Base-by-base conservation (phyloP, 2,329 filamentous ascomycete genomes). In the Clonostachys rhizophaga region DNA sequence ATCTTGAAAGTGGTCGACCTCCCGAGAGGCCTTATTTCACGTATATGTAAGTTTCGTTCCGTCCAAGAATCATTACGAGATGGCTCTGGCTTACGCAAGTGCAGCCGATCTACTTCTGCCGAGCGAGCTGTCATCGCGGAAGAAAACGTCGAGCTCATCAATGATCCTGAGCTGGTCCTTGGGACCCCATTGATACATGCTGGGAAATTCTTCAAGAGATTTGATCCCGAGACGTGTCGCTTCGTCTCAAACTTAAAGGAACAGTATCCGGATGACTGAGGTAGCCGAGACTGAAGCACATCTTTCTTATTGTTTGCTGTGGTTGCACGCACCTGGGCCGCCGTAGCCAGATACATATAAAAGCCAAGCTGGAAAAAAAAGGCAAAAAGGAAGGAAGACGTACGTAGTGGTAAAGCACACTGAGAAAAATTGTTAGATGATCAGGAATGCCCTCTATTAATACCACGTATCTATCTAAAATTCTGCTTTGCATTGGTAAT, bases 191-290 rank as follows among this genome's bases (percentile, higher is more conserved):
- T 89, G 59, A 73, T 74, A 42, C 67, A 88, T 54, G 89, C 91
- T 4, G 94, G 94, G 1, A 86, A 85, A 56, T 89, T 89, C 64
- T 97, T 99, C 65, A 95, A 89, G 65, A 76, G 90, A 40, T 97
- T 91, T 75, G 89, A 96, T 65, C 59, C 64, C 5, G 70, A 69
- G 34, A 74, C 67, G 0, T 81, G 81, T 54, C 74, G 68, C 5
- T 99, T 97, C 68, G 76, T 96, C 34, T 95, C 90, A 56, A 97
- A 96, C 64, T 60, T 79, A 34, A 67, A 69, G 55, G 89, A 95
- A 56, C 83, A 91, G 58, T 96, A 91, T 65, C 92, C 92, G 1
- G 87, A 96, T 60, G 89, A 95, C 66, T 96, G 53, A 60, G 11
- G 36, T 39, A n/a, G 36, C 9, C 24, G 24, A 30, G 24, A 30